These are phyloP conservation scores for Capillidium rhysosporum DNA, from an alignment of 371 early-diverging fungal species.

Conservation along the genomic window DNA sequence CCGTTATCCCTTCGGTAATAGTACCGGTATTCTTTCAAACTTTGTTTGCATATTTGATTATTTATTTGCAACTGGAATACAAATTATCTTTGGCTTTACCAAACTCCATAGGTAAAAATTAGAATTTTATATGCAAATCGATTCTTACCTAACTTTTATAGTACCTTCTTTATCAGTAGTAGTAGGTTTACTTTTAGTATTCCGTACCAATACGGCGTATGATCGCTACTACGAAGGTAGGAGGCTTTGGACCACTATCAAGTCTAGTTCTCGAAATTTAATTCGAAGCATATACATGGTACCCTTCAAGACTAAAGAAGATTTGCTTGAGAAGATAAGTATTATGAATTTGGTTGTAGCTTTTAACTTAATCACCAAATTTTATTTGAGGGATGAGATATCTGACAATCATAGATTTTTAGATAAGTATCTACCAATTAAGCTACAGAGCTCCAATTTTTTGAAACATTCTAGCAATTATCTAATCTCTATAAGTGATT, in stretches of 20 bases:
- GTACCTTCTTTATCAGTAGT: conserved; percentile 13
- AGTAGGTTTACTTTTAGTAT: conserved; percentile 44
- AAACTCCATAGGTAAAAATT: not conserved
- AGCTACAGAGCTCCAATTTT: no score
- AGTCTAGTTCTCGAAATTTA: conserved; percentile 30
- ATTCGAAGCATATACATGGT: conserved; percentile 42
- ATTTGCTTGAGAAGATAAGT: conserved; percentile 35
- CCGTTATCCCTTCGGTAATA: not conserved
- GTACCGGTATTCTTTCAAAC: not conserved
- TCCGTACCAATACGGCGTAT: conserved; percentile 63
- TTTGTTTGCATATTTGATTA: not conserved
- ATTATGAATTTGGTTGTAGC: conserved; percentile 53
- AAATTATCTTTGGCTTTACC: not conserved
- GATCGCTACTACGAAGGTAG: conserved; percentile 59
- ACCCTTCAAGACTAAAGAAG: conserved; percentile 23
- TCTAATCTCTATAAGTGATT: not conserved
- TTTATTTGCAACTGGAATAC: not conserved
- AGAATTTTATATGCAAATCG: not conserved
- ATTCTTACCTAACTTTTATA: not conserved
- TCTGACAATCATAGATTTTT: conserved; percentile 30
- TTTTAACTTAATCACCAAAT: conserved; percentile 41
- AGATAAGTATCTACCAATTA: conserved; percentile 24
- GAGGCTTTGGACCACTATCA: conserved; percentile 35
- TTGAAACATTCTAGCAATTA: not conserved
- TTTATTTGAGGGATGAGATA: conserved; percentile 44